Base-by-base conservation (phyloP, 2,329 filamentous ascomycete genomes). In the Penicillium sclerotigenum region DNA sequence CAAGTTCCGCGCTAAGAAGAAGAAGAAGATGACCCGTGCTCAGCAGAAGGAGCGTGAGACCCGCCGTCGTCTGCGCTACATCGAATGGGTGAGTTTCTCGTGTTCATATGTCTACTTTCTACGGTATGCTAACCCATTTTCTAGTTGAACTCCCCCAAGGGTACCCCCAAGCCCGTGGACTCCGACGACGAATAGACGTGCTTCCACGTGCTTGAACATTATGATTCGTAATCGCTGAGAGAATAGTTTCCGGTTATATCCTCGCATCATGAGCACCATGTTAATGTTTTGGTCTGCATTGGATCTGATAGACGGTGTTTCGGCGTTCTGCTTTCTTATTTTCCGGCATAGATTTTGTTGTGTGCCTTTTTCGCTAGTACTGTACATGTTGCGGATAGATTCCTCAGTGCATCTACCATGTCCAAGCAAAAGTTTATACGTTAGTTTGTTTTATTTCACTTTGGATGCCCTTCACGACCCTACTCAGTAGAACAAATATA, bases 21-120 rank as follows among this genome's bases (percentile, higher is more conserved):
- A 97, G 91, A 96, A 93, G 86, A 99, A 99, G 90, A 85, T 94
- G 85, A 99, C 94, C 55, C 90, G 95, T 81, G 91, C 91, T 77
- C 91, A 99, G 76, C 66, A 92, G 72, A 99, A 99, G 84, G 94
- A 99, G 75, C 83, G 89, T 20, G 93, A 97, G 77, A 88, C 89
- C 41, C 83, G 95, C 62, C 85, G 93, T 64, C 83, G 94, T 66
- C 80, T 97, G 75, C 86, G 94, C 68, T 91, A 99, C 76, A 83
- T 87, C 58, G 83, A 86, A 67, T 86, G 83, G 82, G 67, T 64
- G 18, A 56, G 70, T 65, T 56, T 64, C 31, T 40, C 38, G 11
- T 53, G 26, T 54, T 41, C 7, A 10, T 9, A 20, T 40, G 49
- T 16, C 13, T 40, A 18, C 37, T n/a, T 34, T 38, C 29, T 20